Evolutionary conservation across 768 basidiomycete species (phyloP), one percentile per base, ranked within the genome.

Genomic region (Butyriboletus loyo): DNA sequence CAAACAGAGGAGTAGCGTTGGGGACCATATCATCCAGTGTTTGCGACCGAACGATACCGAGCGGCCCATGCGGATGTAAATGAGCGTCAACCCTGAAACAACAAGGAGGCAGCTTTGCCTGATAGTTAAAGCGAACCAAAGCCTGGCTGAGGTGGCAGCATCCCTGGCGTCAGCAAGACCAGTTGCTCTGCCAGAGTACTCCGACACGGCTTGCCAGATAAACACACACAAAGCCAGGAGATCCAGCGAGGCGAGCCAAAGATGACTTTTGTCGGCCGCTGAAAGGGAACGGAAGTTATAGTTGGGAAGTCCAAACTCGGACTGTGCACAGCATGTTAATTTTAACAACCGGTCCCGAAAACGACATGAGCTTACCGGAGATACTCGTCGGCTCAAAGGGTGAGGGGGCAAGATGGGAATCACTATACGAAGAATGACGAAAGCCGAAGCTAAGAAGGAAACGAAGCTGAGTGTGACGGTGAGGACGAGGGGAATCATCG

Each of bases 21-120:
- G 88, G 9, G 74, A 77, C 85, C 84, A 88, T 31, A 90, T 64
- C 76, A 86, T 81, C 84, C 85, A 87, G 55, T 89, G 86, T 45
- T 72, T 82, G n/a, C 63, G 55, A 14, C 88, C 87, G 56, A 87
- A 87, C 9, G 84, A 79, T 11, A 88, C 79, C 0, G 88, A 79
- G 45, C 79, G 82, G 17, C 82, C 86, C 75, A 85, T 73, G 14
- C 87, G 82, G 55, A 89, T 80, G 53, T 89, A 84, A 25, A 87
- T 72, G 34, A 90, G 75, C 17, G 85, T 85, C 46, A 88, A 72
- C 19, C 69, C 73, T 4, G 76, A 76, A 30, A 88, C 73, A 38
- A 87, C 66, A 47, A 89, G 73, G 46, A 90, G 77, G 62, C 85
- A 87, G 19, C 79, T 81, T 61, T 87, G 87, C 53, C 86, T 75